Percentiles rank a stretch among this genome's conserved stretches.
Evolutionary conservation across 225 moss, liverwort and hornwort genomes (phyloP).

Genomic region (Rhytidiadelphus loreus): DNA sequence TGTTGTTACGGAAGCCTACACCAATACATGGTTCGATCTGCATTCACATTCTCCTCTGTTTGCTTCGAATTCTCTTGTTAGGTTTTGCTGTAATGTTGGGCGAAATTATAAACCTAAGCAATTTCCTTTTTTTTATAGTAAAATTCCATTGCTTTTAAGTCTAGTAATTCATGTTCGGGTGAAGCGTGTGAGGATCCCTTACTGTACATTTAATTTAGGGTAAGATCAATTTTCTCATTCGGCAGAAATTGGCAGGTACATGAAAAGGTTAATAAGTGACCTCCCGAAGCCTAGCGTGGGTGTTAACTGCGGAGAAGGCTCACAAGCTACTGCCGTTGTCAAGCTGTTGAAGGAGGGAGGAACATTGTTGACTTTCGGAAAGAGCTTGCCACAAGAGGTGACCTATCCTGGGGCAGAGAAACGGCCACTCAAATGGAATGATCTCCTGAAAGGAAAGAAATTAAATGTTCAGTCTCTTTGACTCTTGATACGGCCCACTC

Average conservation of each 20-base stretch:
- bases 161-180: not conserved
- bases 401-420: constrained; percentile 51
- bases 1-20: constrained; percentile 60
- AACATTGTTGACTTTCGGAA: constrained; percentile 43
- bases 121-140: not conserved
- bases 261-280: constrained; percentile 62
- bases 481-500: not conserved
- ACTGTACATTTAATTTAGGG: not conserved
- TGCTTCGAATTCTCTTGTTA: not conserved
- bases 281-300: constrained; percentile 57
- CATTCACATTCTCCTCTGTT: not conserved
- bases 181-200: not conserved
- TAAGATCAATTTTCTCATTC: not conserved
- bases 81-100: not conserved
- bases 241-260: constrained; percentile 37
- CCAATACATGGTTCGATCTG: constrained; percentile 50
- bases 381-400: constrained; percentile 51
- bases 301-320: constrained; percentile 38
- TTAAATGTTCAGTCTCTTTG: constrained; percentile 26
- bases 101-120: not conserved
- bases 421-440: constrained; percentile 45
- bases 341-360: constrained; percentile 58
- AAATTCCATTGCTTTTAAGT: not conserved
- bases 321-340: constrained; percentile 61
- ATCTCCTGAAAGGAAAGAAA: constrained; percentile 47